phyloP scores from a whole-genome alignment of 2,329 filamentous ascomycete species.

The Stachybotrys chartarum region DNA sequence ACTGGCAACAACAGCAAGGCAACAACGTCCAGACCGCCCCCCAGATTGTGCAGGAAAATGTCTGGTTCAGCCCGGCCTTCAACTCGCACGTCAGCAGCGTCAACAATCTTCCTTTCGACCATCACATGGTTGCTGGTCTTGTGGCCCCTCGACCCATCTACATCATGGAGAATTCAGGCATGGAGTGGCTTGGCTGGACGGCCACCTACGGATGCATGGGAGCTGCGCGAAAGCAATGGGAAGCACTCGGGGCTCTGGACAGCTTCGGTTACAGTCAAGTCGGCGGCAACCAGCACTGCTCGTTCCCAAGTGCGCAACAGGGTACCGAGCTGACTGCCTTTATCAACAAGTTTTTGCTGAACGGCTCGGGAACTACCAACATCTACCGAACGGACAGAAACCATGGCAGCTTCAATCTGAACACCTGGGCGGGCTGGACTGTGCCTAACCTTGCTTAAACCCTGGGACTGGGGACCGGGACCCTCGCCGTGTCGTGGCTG shows the following conservation, averaged over 20 bases:
- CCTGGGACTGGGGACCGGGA: too few relatives aligned
- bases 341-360: slow-evolving; percentile 39
- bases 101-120: slow-evolving; percentile 39
- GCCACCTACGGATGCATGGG: slow-evolving; percentile 44
- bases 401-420: slow-evolving; percentile 1
- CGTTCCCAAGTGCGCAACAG: slow-evolving; percentile 37
- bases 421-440: slow-evolving; percentile 1
- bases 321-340: slow-evolving; percentile 37
- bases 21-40: slow-evolving; percentile 53
- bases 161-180: slow-evolving; percentile 42
- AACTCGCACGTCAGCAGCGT: slow-evolving; percentile 18
- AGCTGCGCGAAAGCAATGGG: slow-evolving; percentile 36
- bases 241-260: slow-evolving; percentile 37
- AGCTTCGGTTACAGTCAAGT: slow-evolving; percentile 42
- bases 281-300: slow-evolving; percentile 41
- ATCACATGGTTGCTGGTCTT: slow-evolving; percentile 44
- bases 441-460: neutral
- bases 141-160: slow-evolving; percentile 42
- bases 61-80: slow-evolving; percentile 41
- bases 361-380: neutral
- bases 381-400: neutral
- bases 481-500: too few relatives aligned
- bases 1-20: slow-evolving; percentile 40
- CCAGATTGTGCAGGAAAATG: slow-evolving; percentile 54
- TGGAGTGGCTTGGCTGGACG: slow-evolving; percentile 43